Percentiles rank a stretch among this genome's conserved stretches.
Conservation (phyloP, 192 early-diverging fungal species). For the Gryganskiella cystojenkinii region DNA sequence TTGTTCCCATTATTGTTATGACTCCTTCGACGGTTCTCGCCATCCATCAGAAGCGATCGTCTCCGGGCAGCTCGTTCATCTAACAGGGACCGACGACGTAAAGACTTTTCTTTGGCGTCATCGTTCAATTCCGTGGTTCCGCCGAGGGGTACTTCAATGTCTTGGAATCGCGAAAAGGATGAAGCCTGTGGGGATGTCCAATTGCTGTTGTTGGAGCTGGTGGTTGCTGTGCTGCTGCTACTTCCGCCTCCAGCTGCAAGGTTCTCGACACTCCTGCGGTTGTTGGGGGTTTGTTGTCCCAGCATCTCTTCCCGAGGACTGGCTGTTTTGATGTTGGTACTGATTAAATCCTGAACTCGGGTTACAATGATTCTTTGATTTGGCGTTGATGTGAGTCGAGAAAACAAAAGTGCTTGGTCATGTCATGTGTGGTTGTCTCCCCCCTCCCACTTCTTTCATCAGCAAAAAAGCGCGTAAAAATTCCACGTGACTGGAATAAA, state of each 20-base stretch:
- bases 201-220: neutral
- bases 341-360: no score
- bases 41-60: conserved; percentile 30
- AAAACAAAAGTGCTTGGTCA: no score
- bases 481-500: no score
- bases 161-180: conserved; percentile 40
- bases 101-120: conserved; percentile 48
- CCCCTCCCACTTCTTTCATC: no score
- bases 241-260: neutral
- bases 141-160: conserved; percentile 46
- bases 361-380: no score
- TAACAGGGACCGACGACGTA: conserved; percentile 36
- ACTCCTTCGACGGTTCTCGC: conserved; percentile 21
- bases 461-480: no score
- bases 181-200: conserved; percentile 25
- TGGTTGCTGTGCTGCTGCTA: neutral
- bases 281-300: conserved; percentile 26
- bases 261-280: conserved; percentile 29
- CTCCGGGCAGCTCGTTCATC: conserved; percentile 45
- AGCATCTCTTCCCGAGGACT: conserved; percentile 25
- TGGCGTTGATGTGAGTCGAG: no score
- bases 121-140: conserved; percentile 47
- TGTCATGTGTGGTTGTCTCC: no score
- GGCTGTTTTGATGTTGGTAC: no score
- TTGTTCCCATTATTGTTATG: conserved; percentile 4